Evolutionary conservation across 208 protist species (phyloP).

Genomic region (Tritrichomonas musculus): DNA sequence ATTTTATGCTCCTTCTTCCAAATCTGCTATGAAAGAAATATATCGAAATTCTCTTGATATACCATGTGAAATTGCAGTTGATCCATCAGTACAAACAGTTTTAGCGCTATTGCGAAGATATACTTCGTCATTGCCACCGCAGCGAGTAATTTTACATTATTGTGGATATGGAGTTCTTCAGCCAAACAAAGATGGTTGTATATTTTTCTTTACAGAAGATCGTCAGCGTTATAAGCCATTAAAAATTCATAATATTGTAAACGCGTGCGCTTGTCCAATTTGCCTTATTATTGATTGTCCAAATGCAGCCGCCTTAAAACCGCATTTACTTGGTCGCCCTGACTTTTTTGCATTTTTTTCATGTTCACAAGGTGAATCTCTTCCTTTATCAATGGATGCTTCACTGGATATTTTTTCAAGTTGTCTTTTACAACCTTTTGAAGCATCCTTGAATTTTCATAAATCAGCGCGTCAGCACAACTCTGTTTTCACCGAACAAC

Average conservation of each 20-base stretch:
- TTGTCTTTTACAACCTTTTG: background rate
- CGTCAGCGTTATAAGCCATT: conserved; percentile 1
- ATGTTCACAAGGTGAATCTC: background rate
- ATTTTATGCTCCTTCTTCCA: background rate
- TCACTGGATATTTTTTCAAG: conserved; percentile 14
- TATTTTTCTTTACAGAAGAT: conserved; percentile 13
- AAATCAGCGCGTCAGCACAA: background rate
- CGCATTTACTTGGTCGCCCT: background rate
- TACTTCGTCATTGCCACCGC: background rate
- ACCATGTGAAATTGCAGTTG: background rate
- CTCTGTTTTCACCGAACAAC: no score
- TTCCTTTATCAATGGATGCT: background rate
- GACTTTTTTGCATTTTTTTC: conserved; percentile 11
- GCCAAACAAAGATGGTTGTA: background rate
- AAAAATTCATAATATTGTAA: background rate
- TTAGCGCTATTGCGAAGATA: background rate
- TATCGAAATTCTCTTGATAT: background rate
- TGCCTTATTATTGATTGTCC: background rate
- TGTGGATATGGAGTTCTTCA: background rate
- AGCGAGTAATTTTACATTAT: background rate
- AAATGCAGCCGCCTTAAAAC: background rate
- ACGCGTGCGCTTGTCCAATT: background rate
- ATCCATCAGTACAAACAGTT: conserved; percentile 16
- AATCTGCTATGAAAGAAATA: background rate
- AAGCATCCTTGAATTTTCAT: background rate